phyloP scores from a whole-genome alignment of 2,329 filamentous ascomycete species.

The Aaosphaeria arxii region DNA sequence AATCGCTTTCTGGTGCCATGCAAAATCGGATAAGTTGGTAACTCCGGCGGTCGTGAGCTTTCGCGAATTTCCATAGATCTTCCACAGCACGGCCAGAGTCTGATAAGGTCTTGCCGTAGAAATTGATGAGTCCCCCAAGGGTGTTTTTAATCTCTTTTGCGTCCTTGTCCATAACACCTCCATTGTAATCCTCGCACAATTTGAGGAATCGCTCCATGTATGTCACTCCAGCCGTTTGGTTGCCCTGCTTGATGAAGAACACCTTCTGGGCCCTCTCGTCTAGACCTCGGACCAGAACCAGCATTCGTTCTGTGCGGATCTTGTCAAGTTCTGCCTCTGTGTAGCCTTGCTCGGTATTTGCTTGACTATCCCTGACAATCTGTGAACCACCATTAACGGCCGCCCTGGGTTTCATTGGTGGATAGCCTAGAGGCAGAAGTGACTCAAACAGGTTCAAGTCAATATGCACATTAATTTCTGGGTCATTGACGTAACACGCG shows the following conservation, averaged over 20 bases:
- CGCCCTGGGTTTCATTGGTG: slow-evolving; percentile 61
- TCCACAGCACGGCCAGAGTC: slow-evolving; percentile 69
- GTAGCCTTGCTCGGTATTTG: slow-evolving; percentile 42
- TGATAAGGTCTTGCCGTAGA: slow-evolving; percentile 71
- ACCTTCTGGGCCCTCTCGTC: slow-evolving; percentile 77
- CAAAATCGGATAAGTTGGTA: slow-evolving; percentile 88
- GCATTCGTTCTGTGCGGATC: slow-evolving; percentile 77
- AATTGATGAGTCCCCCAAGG: slow-evolving; percentile 70
- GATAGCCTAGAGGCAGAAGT: slow-evolving; percentile 85
- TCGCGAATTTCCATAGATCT: slow-evolving; percentile 88
- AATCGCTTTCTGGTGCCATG: slow-evolving; percentile 82
- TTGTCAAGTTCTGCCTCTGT: slow-evolving; percentile 63
- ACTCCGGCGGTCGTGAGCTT: slow-evolving; percentile 81
- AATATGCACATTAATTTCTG: slow-evolving; percentile 78
- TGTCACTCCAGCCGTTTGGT: slow-evolving; percentile 71
- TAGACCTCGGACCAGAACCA: slow-evolving; percentile 76
- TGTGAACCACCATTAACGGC: slow-evolving; percentile 56
- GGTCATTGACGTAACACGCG: slow-evolving; percentile 85
- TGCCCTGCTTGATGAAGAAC: slow-evolving; percentile 80
- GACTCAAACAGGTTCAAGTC: slow-evolving; percentile 84
- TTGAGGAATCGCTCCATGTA: slow-evolving; percentile 75
- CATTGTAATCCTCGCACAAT: slow-evolving; percentile 86
- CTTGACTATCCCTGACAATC: slow-evolving; percentile 57
- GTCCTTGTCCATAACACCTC: slow-evolving; percentile 74
- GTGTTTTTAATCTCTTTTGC: slow-evolving; percentile 64